Percentiles rank a stretch among this genome's conserved stretches.
Conservation (phyloP, 495 filamentous ascomycete species). For the Evernia prunastri region DNA sequence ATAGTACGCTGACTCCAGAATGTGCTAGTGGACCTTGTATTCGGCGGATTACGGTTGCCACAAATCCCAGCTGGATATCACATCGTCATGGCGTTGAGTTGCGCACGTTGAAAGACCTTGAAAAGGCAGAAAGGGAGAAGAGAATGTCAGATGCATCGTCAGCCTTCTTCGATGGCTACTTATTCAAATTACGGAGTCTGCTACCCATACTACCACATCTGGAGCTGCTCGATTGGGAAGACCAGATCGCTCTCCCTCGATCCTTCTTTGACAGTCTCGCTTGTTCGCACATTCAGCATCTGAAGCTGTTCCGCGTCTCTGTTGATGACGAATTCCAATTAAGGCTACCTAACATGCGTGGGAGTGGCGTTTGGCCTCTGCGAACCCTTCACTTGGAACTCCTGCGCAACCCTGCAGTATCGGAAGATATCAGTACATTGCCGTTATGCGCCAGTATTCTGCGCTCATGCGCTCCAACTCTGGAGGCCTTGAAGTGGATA, state of each 20-base stretch:
- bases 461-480: constrained; percentile 6
- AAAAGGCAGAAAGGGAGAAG: too few relatives aligned
- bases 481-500: not conserved
- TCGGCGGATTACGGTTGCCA: constrained; percentile 4
- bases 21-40: constrained; percentile 6
- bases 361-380: not conserved
- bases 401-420: too few relatives aligned
- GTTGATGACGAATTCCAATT: not conserved
- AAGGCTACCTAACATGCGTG: not conserved
- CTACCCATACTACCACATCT: constrained; percentile 13
- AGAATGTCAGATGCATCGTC: not conserved
- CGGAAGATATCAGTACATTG: not conserved
- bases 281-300: constrained; percentile 4
- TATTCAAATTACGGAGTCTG: not conserved
- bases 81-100: constrained; percentile 4
- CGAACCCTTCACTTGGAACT: constrained; percentile 10
- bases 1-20: too few relatives aligned
- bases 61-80: not conserved
- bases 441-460: constrained; percentile 3
- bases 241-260: not conserved
- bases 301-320: not conserved
- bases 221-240: constrained; percentile 12
- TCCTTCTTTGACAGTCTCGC: constrained; percentile 11
- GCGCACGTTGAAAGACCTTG: not conserved
- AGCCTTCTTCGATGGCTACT: not conserved